Evolutionary conservation across 495 filamentous ascomycete species (phyloP), one percentile per base, ranked within the genome.

Genomic region (Venustampulla echinocandica): DNA sequence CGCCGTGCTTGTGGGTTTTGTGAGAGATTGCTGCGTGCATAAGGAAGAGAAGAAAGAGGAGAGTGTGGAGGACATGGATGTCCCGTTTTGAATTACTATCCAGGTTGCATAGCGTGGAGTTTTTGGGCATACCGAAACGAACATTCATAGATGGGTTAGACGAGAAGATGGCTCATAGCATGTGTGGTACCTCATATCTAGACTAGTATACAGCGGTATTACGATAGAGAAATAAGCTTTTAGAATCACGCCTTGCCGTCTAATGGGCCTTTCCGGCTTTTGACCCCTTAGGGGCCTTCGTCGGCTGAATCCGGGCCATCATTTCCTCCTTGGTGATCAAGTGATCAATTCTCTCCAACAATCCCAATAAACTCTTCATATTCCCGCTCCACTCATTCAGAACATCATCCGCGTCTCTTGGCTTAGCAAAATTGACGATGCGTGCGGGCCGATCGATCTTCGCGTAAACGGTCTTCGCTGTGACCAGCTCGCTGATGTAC

Each of bases 291-390:
- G 49, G 21, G 37, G 47, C 11, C 38, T 56, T 56, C 10, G 53
- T 52, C 2, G 84, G 87, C 63, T 87, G 80, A 51, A 97, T 97
- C 41, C 90, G 75, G 27, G 92, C 92, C 92, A 98, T 98, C 92
- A 98, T 98, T 75, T 97, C 93, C 72, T 97, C 93, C 79, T 97
- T 98, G 43, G 92, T 97, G 58, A 98, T 98, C 63, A 98, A 70
- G 69, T 98, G 92, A 65, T 97, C 92, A 52, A 98, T 90, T 36
- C 92, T 74, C 72, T 98, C 92, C 63, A 98, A 60, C 50, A 93
- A 66, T 10, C 89, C 93, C 46, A 98, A 71, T 50, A 98, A 69
- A 61, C 82, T 92, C 84, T 94, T 96, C 93, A 98, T 95, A 61
- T 95, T 90, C 56, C 82, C 85, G 65, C 90, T 95, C 92, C 92